A percentile compares a stretch with the other conserved stretches of the same genome.
phyloP scores from a whole-genome alignment of 2,329 filamentous ascomycete genomes.

The Zasmidium angulare region DNA sequence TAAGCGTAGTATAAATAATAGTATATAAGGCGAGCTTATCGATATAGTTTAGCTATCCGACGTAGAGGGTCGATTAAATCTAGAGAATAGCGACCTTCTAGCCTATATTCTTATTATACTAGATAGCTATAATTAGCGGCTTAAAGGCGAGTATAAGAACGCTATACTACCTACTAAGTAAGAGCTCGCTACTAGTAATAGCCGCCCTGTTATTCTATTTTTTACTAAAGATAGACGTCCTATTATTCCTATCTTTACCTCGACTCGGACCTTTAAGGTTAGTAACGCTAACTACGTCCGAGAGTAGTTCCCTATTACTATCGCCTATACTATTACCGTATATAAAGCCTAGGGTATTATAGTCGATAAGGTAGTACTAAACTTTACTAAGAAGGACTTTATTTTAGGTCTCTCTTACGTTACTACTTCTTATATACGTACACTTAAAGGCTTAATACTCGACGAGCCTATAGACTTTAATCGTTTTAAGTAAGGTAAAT shows the following conservation, averaged over 20 bases:
- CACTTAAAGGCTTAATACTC: not conserved
- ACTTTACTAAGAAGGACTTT: not conserved
- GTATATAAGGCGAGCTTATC: not conserved
- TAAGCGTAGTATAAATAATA: not conserved
- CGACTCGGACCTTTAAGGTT: not conserved
- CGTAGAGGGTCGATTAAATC: not conserved
- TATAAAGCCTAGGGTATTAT: constrained; percentile 3
- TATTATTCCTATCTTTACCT: not conserved
- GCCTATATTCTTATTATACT: not conserved
- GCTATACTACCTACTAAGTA: too few species aligned
- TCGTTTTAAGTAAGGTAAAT: not conserved
- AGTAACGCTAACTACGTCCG: not conserved
- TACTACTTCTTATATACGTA: not conserved
- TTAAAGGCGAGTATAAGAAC: not conserved
- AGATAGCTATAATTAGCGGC: not conserved
- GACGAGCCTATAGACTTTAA: not conserved
- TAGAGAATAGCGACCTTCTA: not conserved
- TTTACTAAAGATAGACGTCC: not conserved
- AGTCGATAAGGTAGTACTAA: not conserved
- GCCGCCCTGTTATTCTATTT: not conserved
- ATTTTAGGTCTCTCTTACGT: not conserved
- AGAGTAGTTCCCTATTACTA: not conserved
- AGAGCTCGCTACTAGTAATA: too few species aligned
- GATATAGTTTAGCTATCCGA: not conserved
- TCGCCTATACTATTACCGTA: not conserved